Evolutionary conservation across 768 basidiomycete genomes (phyloP), one percentile per base, ranked within the genome.

Genomic region (Boletus huronensis): DNA sequence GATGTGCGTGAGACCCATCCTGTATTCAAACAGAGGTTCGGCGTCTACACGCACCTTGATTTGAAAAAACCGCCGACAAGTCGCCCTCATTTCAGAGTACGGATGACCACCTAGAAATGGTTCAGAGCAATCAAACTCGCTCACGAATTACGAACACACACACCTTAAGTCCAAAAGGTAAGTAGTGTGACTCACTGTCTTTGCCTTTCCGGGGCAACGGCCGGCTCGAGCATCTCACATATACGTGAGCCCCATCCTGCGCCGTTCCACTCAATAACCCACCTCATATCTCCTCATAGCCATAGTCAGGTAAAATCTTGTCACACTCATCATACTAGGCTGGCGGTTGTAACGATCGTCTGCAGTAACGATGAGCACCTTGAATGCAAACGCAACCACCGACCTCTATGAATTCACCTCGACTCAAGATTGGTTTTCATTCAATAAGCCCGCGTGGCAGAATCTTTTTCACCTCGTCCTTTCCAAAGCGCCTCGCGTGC

Each of bases 371-470:
- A 67, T 65, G 65, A 52, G 43, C 9, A 19, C 40, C 14, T 34
- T 8, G 23, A 43, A 61, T 19, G 8, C 28, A 32, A 28, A 60
- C 25, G n/a, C 28, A 3, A 48, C 58, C 48, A 52, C 36, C 2
- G 31, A 57, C 32, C 23, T 52, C 41, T 79, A 73, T 56, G 59
- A 62, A n/a, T 83, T 81, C 60, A 83, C 80, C 3, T 41, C 67
- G 8, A 77, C 77, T 0, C 82, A 84, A 64, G 82, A 83, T 56
- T 83, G 82, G 82, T 80, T 83, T 60, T 76, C 77, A 1, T 67
- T 60, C 63, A 73, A 83, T 49, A 66, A 74, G 45, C 63, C 72
- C 0, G 61, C 64, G 5, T 83, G 82, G 81, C 65, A 59, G 21
- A n/a, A 52, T 13, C 68, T 80, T 35, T 74, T 82, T 52, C 66